phyloP scores from a whole-genome alignment of 805 yeast species.

The Osmozyma mogii region DNA sequence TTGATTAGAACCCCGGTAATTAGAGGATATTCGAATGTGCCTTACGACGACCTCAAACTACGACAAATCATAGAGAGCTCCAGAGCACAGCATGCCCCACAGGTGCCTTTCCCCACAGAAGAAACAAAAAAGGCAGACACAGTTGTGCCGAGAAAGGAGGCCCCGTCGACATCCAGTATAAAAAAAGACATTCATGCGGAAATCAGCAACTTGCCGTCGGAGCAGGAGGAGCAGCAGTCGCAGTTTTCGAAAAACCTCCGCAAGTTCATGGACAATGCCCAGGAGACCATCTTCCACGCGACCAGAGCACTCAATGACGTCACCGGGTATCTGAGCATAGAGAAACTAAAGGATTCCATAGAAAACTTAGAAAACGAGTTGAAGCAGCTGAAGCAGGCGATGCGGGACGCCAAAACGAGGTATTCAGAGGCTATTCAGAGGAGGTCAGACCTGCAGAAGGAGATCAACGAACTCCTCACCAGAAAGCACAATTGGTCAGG shows the following conservation, averaged over 20 bases:
- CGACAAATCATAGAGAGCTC: constrained; percentile 28
- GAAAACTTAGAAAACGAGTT: constrained; percentile 47
- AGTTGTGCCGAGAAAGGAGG: not conserved
- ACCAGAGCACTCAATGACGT: constrained; percentile 75
- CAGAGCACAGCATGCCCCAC: constrained; percentile 4
- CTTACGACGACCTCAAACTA: constrained; percentile 21
- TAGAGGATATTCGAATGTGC: too few species aligned
- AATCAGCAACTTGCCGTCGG: not conserved
- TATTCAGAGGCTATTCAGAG: constrained; percentile 56
- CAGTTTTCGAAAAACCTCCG: constrained; percentile 32
- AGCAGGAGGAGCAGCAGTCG: not conserved
- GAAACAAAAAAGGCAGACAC: constrained; percentile 29
- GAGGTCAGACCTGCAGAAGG: constrained; percentile 68
- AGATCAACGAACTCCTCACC: constrained; percentile 79
- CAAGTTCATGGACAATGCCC: constrained; percentile 46
- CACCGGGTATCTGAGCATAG: constrained; percentile 84
- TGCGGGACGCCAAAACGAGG: constrained; percentile 39
- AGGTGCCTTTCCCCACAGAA: constrained; percentile 36
- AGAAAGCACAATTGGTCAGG: constrained; percentile 79
- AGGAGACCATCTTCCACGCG: constrained; percentile 50
- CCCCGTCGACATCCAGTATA: not conserved
- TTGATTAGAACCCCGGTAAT: too few species aligned
- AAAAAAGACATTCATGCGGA: not conserved
- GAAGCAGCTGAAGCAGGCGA: constrained; percentile 37
- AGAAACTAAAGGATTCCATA: constrained; percentile 57